phyloP scores from a whole-genome alignment of 2,329 filamentous ascomycete genomes.

The Colletotrichum gigasporum region DNA sequence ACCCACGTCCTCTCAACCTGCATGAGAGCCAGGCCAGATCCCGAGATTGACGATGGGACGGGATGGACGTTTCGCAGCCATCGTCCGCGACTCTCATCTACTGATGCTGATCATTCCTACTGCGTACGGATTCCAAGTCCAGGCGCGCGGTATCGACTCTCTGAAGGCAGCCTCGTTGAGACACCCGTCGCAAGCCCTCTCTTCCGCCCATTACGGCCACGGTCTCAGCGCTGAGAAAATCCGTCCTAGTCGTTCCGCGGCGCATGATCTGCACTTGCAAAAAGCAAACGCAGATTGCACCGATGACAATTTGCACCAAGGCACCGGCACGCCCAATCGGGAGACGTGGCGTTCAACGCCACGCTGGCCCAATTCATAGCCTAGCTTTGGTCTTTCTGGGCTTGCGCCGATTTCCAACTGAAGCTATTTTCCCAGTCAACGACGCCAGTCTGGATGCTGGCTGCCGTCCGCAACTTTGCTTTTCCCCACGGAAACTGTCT shows the following conservation, averaged over 20 bases:
- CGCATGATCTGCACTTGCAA: constrained; percentile 9
- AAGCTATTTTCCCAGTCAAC: background rate
- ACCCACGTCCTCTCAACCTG: background rate
- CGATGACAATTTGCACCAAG: background rate
- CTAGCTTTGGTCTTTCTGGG: background rate
- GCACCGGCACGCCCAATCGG: background rate
- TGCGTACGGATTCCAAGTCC: background rate
- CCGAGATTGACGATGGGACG: constrained; percentile 11
- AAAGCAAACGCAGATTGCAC: constrained; percentile 2
- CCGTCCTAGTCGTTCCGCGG: background rate
- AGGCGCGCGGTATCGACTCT: background rate
- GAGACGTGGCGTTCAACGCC: background rate
- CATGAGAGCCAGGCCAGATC: background rate
- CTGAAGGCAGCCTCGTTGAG: background rate
- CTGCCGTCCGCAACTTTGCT: background rate
- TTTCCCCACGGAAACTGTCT: background rate
- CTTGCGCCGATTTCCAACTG: background rate
- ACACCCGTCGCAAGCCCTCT: constrained; percentile 1
- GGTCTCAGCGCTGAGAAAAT: background rate
- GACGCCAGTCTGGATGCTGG: background rate
- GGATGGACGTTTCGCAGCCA: background rate
- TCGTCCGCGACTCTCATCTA: background rate
- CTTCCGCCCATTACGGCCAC: background rate
- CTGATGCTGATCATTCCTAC: background rate
- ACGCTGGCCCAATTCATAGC: background rate